These are phyloP conservation scores for Bidens hawaiensis DNA, from an alignment of 140 eudicot species.

Conservation along the genomic window DNA sequence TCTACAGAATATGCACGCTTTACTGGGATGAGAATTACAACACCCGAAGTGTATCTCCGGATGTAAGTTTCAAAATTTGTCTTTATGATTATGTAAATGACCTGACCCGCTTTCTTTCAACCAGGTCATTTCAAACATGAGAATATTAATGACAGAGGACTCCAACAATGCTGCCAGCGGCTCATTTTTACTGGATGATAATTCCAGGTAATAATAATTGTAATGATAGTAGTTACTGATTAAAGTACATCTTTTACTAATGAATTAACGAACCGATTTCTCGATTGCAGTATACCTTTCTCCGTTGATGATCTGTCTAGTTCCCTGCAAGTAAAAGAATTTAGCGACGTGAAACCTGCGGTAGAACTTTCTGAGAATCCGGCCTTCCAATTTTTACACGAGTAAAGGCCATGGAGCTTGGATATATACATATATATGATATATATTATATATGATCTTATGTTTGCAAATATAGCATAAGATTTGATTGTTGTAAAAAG, in stretches of 20 bases:
- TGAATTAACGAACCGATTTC: conserved; percentile 4
- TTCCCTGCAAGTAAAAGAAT: conserved; percentile 73
- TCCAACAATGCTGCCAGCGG: conserved; percentile 64
- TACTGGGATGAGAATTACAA: conserved; percentile 95
- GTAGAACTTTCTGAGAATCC: conserved; percentile 74
- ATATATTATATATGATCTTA: conserved; percentile 13
- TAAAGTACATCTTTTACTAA: neutral
- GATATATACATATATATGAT: conserved; percentile 20
- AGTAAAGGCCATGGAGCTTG: conserved; percentile 42
- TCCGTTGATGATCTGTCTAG: conserved; percentile 82
- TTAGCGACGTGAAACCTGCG: conserved; percentile 74
- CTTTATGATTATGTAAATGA: neutral
- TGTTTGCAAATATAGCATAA: conserved; percentile 39
- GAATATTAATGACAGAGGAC: conserved; percentile 81
- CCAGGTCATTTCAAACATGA: conserved; percentile 88
- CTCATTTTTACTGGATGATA: conserved; percentile 80
- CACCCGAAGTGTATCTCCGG: conserved; percentile 83
- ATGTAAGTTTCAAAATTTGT: conserved; percentile 47
- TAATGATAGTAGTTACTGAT: neutral
- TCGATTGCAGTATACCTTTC: conserved; percentile 82
- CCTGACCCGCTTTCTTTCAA: neutral
- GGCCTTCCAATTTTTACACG: conserved; percentile 80
- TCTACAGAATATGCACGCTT: conserved; percentile 84
- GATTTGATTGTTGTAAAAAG: conserved; percentile 43
- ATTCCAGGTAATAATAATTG: conserved; percentile 51